A percentile compares a stretch with the other conserved stretches of the same genome.
phyloP scores from a whole-genome alignment of 805 yeast genomes.

The Teunomyces barrocoloradensis region DNA sequence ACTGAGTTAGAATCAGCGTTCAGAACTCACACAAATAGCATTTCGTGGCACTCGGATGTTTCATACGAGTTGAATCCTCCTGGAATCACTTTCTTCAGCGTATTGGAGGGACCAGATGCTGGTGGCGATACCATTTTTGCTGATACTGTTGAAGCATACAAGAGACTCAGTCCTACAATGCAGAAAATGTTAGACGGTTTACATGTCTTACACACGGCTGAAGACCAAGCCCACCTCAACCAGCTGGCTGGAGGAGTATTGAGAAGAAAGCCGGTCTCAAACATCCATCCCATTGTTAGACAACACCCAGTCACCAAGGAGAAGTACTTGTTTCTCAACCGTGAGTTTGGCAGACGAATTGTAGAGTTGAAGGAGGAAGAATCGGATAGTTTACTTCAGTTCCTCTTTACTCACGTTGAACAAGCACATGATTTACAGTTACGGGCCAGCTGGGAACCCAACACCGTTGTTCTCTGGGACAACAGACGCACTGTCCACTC shows the following conservation, averaged over 20 bases:
- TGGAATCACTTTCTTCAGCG: constrained; percentile 63
- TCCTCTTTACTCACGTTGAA: constrained; percentile 53
- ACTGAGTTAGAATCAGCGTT: constrained; percentile 37
- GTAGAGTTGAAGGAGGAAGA: constrained; percentile 74
- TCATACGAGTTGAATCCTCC: constrained; percentile 75
- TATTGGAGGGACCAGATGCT: constrained; percentile 53
- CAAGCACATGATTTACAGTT: constrained; percentile 60
- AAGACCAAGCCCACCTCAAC: constrained; percentile 64
- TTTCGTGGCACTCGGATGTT: constrained; percentile 70
- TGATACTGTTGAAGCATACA: constrained; percentile 66
- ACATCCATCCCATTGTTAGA: constrained; percentile 69
- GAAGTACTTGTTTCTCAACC: constrained; percentile 57
- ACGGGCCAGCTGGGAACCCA: constrained; percentile 69
- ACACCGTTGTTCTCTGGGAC: constrained; percentile 75
- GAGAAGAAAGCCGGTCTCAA: constrained; percentile 61
- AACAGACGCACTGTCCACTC: constrained; percentile 69
- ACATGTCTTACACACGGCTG: constrained; percentile 67
- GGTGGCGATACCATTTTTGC: constrained; percentile 80
- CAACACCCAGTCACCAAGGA: constrained; percentile 71
- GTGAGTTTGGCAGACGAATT: constrained; percentile 64
- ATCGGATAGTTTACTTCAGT: constrained; percentile 56
- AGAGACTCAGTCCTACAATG: constrained; percentile 65
- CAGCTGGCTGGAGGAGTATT: constrained; percentile 56
- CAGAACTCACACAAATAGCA: constrained; percentile 33
- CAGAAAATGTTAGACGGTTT: constrained; percentile 57